Evolutionary conservation across 2,329 filamentous ascomycete genomes (phyloP).

Genomic region (Monascus ruber): DNA sequence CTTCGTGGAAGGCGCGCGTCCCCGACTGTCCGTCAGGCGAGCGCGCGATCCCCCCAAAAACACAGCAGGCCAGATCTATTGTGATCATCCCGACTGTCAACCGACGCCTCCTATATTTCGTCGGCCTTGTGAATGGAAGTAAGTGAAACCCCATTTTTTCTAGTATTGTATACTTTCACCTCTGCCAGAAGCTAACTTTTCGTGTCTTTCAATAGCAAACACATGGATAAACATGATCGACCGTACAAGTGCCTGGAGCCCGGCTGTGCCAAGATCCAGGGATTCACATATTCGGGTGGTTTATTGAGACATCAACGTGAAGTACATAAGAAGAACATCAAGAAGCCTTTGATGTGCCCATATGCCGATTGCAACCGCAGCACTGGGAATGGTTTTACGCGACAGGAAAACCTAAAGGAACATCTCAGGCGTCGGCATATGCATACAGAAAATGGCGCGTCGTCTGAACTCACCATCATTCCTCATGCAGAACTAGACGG

Average conservation of each 20-base stretch:
- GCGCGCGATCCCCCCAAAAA: conserved; percentile 49
- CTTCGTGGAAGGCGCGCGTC: conserved; percentile 25
- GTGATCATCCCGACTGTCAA: conserved; percentile 58
- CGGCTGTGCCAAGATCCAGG: conserved; percentile 83
- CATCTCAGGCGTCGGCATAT: conserved; percentile 84
- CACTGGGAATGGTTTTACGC: conserved; percentile 77
- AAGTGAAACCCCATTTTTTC: conserved; percentile 35
- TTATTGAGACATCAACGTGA: conserved; percentile 83
- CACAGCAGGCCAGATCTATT: conserved; percentile 63
- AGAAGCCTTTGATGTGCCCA: conserved; percentile 77
- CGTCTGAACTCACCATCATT: conserved; percentile 20
- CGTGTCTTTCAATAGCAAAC: conserved; percentile 52
- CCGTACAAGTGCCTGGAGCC: conserved; percentile 75
- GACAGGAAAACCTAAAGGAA: conserved; percentile 88
- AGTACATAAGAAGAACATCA: conserved; percentile 82
- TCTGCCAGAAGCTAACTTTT: too few relatives aligned
- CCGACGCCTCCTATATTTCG: conserved; percentile 56
- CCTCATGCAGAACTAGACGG: conserved; percentile 19
- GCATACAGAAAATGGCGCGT: conserved; percentile 27
- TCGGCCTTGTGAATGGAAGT: conserved; percentile 91
- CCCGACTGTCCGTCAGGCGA: conserved; percentile 31
- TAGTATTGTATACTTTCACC: not conserved
- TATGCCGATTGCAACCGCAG: conserved; percentile 81
- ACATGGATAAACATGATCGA: conserved; percentile 96
- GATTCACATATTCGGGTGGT: conserved; percentile 90